Base-by-base conservation (phyloP, 2,329 filamentous ascomycete species). In the Bipolaris sorokiniana region DNA sequence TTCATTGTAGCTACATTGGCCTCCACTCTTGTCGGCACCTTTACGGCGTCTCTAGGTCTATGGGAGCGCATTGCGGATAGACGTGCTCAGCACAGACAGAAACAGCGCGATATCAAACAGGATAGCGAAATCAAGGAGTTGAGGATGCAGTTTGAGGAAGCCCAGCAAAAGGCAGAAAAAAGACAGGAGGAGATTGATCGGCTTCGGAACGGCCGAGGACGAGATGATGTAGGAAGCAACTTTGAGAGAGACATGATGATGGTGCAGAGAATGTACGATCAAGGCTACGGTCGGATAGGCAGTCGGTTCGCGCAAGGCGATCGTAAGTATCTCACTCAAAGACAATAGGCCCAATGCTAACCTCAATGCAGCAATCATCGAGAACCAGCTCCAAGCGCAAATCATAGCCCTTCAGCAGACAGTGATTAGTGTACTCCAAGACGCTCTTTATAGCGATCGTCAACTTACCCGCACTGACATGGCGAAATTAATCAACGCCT, bases 1-100 rank as follows among this genome's bases (percentile, higher is more conserved):
- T 80, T 80, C 70, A 79, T 80, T 34, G 72, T 79, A 54, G 78
- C 78, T 16, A 80, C 78, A 13, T 63, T 80, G 11, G 76, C 77
- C 26, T 77, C 76, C 2, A 80, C 78, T n/a, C 69, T 80, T 13
- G 71, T 80, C 51, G 77, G 78, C 42, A 80, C 78, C 15, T 79
- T 80, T 61, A 77, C 76, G 3, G 76, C 78, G n/a, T 76, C 76
- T 31, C 75, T 79, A 65, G 74, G 76, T n/a, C 68, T 80, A 16
- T 77, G 76, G 62, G 78, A 80, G 54, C 75, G 77, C 28, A 68
- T 79, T 7, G 64, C 70, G 33, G 69, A 75, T 28, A 74, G 71
- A 52, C 65, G 68, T 34, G 70, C 75, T 46, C 74, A 78, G 56
- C 67, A 68, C 26, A 73, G 76, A 47, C 77, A 79, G 62, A 68